phyloP scores from a whole-genome alignment of 2,329 filamentous ascomycete genomes.

The Diaporthe aspalathi region DNA sequence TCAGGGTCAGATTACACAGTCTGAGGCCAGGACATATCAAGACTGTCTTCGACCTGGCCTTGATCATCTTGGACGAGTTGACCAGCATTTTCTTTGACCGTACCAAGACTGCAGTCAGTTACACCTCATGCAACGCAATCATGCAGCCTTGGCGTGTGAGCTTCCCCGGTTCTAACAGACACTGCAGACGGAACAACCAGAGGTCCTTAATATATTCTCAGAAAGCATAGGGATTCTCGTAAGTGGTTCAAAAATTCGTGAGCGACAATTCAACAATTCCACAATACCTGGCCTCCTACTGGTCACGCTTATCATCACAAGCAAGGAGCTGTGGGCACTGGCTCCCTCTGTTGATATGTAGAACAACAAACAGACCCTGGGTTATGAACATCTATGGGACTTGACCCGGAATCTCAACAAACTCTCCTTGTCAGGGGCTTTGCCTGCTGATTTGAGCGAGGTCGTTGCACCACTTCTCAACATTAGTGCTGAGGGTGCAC shows the following conservation, averaged over 20 bases:
- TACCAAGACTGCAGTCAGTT: slow-evolving; percentile 18
- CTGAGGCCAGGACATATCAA: slow-evolving; percentile 38
- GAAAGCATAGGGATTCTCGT: slow-evolving; percentile 56
- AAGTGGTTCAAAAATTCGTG: too few species aligned
- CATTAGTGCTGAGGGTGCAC: slow-evolving; percentile 54
- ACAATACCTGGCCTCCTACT: background rate
- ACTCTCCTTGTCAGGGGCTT: background rate
- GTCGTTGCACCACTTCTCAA: slow-evolving; percentile 49
- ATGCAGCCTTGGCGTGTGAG: too few species aligned
- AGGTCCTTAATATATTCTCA: slow-evolving; percentile 46
- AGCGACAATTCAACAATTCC: too few species aligned
- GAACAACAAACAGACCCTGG: slow-evolving; percentile 46
- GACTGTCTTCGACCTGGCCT: slow-evolving; percentile 41
- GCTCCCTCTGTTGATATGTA: background rate
- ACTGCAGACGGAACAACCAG: slow-evolving; percentile 3
- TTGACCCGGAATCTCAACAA: slow-evolving; percentile 43
- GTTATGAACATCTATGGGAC: slow-evolving; percentile 52
- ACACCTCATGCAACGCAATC: too few species aligned
- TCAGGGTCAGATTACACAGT: slow-evolving; percentile 35
- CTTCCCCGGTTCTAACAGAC: too few species aligned
- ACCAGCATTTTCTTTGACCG: slow-evolving; percentile 42
- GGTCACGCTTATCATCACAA: background rate
- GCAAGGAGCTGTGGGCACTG: background rate
- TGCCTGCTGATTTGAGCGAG: background rate
- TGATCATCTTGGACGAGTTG: slow-evolving; percentile 42